Conservation (phyloP, 352 stramenopile species). For the Peronospora belbahrii region DNA sequence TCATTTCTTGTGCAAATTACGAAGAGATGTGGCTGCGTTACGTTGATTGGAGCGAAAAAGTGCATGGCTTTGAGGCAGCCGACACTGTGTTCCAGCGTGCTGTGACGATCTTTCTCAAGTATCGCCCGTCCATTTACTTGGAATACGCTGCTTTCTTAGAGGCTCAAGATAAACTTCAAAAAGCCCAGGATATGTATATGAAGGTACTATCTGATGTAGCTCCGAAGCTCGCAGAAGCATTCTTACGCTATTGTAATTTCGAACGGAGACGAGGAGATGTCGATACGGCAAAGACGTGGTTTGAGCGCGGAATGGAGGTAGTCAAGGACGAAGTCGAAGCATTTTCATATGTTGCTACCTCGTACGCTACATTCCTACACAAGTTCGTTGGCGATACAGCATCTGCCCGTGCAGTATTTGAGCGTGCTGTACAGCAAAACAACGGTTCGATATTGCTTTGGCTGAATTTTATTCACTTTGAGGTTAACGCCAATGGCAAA, state of each 20-base stretch:
- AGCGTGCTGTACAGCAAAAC: constrained; percentile 36
- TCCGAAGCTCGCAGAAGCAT: constrained; percentile 55
- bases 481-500: constrained; percentile 27
- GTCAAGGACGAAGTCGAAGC: constrained; percentile 35
- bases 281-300: constrained; percentile 44
- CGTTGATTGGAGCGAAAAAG: constrained; percentile 49
- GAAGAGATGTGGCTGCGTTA: constrained; percentile 76
- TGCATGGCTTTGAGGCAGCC: constrained; percentile 48
- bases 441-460: constrained; percentile 47
- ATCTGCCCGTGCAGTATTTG: constrained; percentile 36
- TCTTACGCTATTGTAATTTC: constrained; percentile 63
- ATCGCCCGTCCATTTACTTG: constrained; percentile 60
- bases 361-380: constrained; percentile 54
- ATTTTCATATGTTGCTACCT: constrained; percentile 41
- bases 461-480: constrained; percentile 66
- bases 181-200: constrained; percentile 43
- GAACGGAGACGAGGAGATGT: constrained; percentile 49
- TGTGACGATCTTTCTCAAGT: constrained; percentile 64
- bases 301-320: constrained; percentile 41
- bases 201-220: constrained; percentile 49
- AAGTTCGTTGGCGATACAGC: constrained; percentile 34
- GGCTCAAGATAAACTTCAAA: constrained; percentile 40
- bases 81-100: constrained; percentile 59
- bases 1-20: constrained; percentile 82
- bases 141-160: constrained; percentile 72